Evolutionary conservation across 306 rosid species (phyloP).

Genomic region (Senna tora): DNA sequence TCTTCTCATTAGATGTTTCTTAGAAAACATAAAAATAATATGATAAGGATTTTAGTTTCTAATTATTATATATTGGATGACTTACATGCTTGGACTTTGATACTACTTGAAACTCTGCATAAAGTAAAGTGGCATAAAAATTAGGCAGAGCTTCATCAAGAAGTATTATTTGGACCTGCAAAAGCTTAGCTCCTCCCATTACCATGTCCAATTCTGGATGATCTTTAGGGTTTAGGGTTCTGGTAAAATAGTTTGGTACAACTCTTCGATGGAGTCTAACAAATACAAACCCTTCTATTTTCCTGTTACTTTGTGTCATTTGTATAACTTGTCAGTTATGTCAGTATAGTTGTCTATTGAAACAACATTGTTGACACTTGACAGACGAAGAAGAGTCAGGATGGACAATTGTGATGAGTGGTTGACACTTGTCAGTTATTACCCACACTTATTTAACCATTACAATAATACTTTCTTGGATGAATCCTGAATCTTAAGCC

Average conservation of each 20-base stretch:
- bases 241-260: constrained; percentile 11
- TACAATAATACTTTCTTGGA: too few species aligned
- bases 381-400: not conserved
- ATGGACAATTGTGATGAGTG: too few species aligned
- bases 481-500: not conserved
- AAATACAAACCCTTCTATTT: constrained; percentile 11
- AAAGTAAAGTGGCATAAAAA: constrained; percentile 16
- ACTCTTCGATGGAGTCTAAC: constrained; percentile 2
- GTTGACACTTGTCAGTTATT: too few species aligned
- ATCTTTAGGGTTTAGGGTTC: not conserved
- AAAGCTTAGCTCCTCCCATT: not conserved
- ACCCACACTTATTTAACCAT: too few species aligned
- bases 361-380: not conserved
- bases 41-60: not conserved
- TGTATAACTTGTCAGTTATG: not conserved
- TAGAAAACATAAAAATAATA: too few species aligned
- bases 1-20: too few species aligned
- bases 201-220: not conserved
- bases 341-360: not conserved
- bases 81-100: not conserved
- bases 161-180: constrained; percentile 4
- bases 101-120: not conserved
- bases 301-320: not conserved
- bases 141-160: not conserved
- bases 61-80: too few species aligned